Evolutionary conservation across 2,329 filamentous ascomycete genomes (phyloP), one percentile per base, ranked within the genome.

Genomic region (Pseudonectria buxi): DNA sequence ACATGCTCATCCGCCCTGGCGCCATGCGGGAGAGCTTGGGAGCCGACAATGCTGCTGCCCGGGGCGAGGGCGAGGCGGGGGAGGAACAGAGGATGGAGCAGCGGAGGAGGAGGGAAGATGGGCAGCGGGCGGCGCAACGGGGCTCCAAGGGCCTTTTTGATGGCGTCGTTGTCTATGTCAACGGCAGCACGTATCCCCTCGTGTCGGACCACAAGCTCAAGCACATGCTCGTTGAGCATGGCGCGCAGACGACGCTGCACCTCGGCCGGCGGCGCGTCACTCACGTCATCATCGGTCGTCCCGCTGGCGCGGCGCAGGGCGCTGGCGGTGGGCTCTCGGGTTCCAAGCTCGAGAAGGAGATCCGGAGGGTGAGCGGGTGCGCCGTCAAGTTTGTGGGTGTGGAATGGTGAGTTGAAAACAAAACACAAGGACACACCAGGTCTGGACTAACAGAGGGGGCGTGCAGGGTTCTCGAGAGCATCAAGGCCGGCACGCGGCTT

Each of bases 131-230:
- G 34, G 38, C 49, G 30, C 42, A 57, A 31, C 43, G 40, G 40
- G 43, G 24, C 5, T 29, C 42, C 6, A 56, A 50, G 46, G 53
- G 65, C 30, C 73, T 94, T 35, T 89, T 95, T 56, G 63, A 74
- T 29, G 76, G 79, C 12, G 71, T 88, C 14, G 80, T 76, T 33
- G 74, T 95, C 50, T 92, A 90, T 63, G 74, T 95, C 60, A 95
- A 95, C 60, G 88, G 88, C 41, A 89, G 84, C 47, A 94, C 87
- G 3, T 74, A 80, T 40, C 88, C 89, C 2, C 61, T 78, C 15
- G 74, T 95, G 43, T 94, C 86, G 11, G 89, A 95, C 59, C 85
- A 94, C 64, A 83, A 77, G 56, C 73, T 95, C 38, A 94, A 92
- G 67, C 79, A 81, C 36, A 60, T 94, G 12, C 72, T 95, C 26